Base-by-base conservation (phyloP, 768 basidiomycete genomes). In the Phanerochaete carnosa region DNA sequence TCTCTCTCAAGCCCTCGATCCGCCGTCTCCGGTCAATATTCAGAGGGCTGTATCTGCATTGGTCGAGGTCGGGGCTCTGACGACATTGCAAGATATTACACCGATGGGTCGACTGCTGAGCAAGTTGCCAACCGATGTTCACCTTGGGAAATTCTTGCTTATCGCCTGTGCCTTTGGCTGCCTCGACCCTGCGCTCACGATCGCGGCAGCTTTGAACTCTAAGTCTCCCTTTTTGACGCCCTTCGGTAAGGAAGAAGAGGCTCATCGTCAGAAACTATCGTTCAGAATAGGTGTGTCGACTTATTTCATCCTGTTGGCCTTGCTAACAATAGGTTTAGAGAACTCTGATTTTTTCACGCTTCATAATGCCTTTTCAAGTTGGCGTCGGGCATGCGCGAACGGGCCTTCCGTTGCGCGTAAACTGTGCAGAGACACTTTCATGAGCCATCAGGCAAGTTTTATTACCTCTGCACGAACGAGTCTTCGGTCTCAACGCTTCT, bases 341-440 rank as follows among this genome's bases (percentile, higher is more conserved):
- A 92, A 95, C 71, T 95, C 92, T 7, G 96, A 99, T 71, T 99
- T 99, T 71, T 69, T 98, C 64, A 97, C 95, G 0, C 83, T 95
- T 47, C 94, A 95, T 71, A 89, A 93, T 62, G 95, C 90, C 0
- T 98, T 95, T 74, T 74, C 85, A 5, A 88, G 86, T 62, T 98
- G 95, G 95, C 80, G 95, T 29, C 80, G 83, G 60, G 90, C 88
- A 33, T 90, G 82, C 28, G 78, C 82, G 7, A 92, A 90, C 65
- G 69, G 72, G 22, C 75, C 80, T 25, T 76, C 75, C 43, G 78
- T 77, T 65, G 86, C 86, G 57, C 80, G 86, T 58, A 86, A 88
- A 58, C 95, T 95, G 69, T 95, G 94, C 73, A 82, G 86, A 66
- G 77, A 75, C 50, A 91, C 91, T 69, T 95, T 85, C 65, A 77